A percentile compares a stretch with the other conserved stretches of the same genome.
Conservation (phyloP, 768 basidiomycete genomes). For the Suillus spraguei region DNA sequence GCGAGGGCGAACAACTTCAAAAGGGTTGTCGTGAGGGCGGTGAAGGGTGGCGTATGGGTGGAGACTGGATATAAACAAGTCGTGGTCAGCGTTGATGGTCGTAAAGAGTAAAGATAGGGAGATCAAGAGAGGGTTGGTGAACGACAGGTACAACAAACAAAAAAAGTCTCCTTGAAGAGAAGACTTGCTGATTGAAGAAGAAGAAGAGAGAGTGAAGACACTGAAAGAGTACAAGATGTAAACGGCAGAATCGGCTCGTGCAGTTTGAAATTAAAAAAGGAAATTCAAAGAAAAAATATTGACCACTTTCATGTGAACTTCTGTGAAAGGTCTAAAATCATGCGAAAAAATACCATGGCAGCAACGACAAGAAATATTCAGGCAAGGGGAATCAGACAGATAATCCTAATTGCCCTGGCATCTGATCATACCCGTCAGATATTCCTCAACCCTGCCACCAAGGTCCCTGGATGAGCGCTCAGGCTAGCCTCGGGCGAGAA, state of each 20-base stretch:
- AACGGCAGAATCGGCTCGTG: conserved; percentile 20
- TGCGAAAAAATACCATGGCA: conserved; percentile 14
- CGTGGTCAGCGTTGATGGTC: conserved; percentile 43
- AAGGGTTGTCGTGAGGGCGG: conserved; percentile 37
- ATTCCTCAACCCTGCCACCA: conserved; percentile 9
- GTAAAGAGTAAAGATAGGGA: conserved; percentile 29
- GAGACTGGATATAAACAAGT: conserved; percentile 32
- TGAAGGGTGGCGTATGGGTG: conserved; percentile 34
- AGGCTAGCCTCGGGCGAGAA: neutral
- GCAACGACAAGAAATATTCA: conserved; percentile 19
- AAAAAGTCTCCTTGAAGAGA: conserved; percentile 17
- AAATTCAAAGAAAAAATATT: conserved; percentile 10
- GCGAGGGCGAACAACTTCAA: conserved; percentile 44
- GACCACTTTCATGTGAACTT: conserved; percentile 7
- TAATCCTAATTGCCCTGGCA: neutral
- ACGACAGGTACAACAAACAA: conserved; percentile 22
- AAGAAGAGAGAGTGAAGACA: conserved; percentile 21
- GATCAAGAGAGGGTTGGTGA: conserved; percentile 21
- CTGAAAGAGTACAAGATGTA: conserved; percentile 38
- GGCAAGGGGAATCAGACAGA: conserved; percentile 20
- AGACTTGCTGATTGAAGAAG: conserved; percentile 20
- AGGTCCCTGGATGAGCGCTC: conserved; percentile 7
- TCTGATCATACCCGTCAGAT: conserved; percentile 20
- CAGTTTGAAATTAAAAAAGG: conserved; percentile 17
- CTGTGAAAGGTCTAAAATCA: conserved; percentile 19